phyloP scores from a whole-genome alignment of 2,329 filamentous ascomycete genomes.

The Claviceps capensis region DNA sequence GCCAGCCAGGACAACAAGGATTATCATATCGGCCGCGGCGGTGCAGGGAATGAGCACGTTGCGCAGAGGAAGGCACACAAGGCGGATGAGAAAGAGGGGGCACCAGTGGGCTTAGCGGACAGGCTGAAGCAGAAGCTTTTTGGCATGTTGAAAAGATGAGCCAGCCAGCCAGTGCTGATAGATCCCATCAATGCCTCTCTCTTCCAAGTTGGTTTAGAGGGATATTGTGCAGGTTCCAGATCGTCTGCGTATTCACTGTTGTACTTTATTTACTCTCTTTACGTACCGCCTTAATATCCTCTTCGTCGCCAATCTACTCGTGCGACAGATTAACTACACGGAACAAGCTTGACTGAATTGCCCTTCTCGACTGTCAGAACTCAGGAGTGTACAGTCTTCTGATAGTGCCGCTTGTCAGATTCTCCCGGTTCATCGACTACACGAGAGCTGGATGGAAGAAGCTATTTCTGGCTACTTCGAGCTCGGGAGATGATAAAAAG shows the following conservation, averaged over 20 bases:
- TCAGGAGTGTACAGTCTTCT: background rate
- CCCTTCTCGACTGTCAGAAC: background rate
- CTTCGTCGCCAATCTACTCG: background rate
- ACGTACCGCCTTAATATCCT: background rate
- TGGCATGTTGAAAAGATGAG: conserved; percentile 31
- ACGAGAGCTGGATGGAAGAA: background rate
- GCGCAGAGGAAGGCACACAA: conserved; percentile 18
- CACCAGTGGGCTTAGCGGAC: conserved; percentile 35
- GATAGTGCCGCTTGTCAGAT: background rate
- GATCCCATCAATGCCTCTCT: background rate
- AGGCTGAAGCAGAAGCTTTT: conserved; percentile 44
- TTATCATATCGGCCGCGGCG: conserved; percentile 46
- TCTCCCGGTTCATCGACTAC: too few relatives aligned
- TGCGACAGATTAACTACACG: too few relatives aligned
- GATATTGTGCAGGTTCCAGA: background rate
- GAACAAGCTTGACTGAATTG: background rate
- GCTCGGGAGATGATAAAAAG: background rate
- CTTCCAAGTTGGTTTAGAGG: background rate
- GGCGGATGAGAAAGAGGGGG: conserved; percentile 10
- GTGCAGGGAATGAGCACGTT: conserved; percentile 41
- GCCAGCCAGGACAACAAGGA: conserved; percentile 32
- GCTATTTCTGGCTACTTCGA: background rate
- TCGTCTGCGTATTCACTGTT: background rate
- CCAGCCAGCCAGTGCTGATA: background rate
- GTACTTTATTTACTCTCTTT: background rate